Base-by-base conservation (phyloP, 2,329 filamentous ascomycete species). In the Gremmenia infestans region DNA sequence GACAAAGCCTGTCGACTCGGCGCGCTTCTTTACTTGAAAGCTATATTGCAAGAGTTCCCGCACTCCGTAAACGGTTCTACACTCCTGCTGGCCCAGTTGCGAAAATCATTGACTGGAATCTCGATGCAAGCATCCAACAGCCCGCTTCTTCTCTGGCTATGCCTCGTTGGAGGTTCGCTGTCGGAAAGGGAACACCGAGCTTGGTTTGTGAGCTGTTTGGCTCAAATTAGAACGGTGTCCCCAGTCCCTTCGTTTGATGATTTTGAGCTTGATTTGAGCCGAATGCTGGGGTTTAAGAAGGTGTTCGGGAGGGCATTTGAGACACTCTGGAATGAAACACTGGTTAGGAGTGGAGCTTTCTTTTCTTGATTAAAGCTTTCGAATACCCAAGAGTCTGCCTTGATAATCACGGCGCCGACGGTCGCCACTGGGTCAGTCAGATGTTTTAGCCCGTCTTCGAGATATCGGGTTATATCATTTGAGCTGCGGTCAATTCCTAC, bases 11-110 rank as follows among this genome's bases (percentile, higher is more conserved):
- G 54, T 19, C 52, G 63, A 36, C 47, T 61, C 5, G 61, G 52
- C 22, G 59, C 49, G 5, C 39, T 66, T 7, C 48, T 65, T 6
- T 63, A 60, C 50, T 50, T 61, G 48, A 64, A 63, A 57, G 52
- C 56, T 3, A 57, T 60, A 28, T 36, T 65, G 5, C 48, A 64
- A 48, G 59, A 66, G 35, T 59, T 58, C 32, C 60, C 63, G 12
- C 55, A 62, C 48, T 61, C 63, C 1, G 35, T 17, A 3, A 58
- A 48, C 8, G 55, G 61, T 17, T 35, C 57, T n/a, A 48, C 51
- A 15, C 53, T 65, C 32, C 48, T 66, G 28, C 54, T 64, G 15
- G 23, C 47, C 17, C 54, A 59, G 46, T 48, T 66, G 22, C 52
- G 50, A 53, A 47, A 56, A 37, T 39, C 56, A 4, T 17, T 62